Evolutionary conservation across 2,329 filamentous ascomycete species (phyloP), one percentile per base, ranked within the genome.

Genomic region (Aspergillus ruber): DNA sequence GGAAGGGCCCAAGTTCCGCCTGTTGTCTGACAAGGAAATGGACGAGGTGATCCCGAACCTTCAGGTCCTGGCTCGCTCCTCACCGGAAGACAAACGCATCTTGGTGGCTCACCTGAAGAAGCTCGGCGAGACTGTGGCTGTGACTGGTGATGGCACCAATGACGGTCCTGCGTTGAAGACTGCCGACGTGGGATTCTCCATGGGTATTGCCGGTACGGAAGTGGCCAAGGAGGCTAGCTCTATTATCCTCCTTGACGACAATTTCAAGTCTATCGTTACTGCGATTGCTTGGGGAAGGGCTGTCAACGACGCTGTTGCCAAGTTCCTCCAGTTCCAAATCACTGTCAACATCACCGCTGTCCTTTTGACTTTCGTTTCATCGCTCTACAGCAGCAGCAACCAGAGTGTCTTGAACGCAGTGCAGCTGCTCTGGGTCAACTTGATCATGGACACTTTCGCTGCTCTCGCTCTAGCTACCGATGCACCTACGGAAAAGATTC

Each of bases 361-460:
- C 41, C 68, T 86, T 15, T 76, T 95, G 46, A 93, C 90, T 0
- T 95, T 96, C 60, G 83, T 95, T 50, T 90, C 89, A 10, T 86
- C 90, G 27, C 86, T 95, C 8, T 82, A 85, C 25, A 90, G 79
- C 65, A 63, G 65, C 0, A 70, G 82, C 2, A 85, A 91, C 64
- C 66, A 74, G 43, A 88, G 88, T 42, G 90, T 95, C 21, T 73
- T 96, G 47, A 93, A 82, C 2, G 90, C 90, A 9, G 90, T 95
- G 21, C 90, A 96, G 69, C 80, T 96, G 58, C 82, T 96, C 25
- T 96, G 90, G 90, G 89, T 96, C 60, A 96, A 95, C 62, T 75
- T 96, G 59, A 96, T 96, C 71, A 96, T 95, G 90, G 90, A 96
- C 60, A 95, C 90, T 0, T 88, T 96, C 50, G 90, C 90, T 20